Evolutionary conservation across 1,284 basidiomycete genomes (phyloP).

Genomic region (Malassezia japonica): DNA sequence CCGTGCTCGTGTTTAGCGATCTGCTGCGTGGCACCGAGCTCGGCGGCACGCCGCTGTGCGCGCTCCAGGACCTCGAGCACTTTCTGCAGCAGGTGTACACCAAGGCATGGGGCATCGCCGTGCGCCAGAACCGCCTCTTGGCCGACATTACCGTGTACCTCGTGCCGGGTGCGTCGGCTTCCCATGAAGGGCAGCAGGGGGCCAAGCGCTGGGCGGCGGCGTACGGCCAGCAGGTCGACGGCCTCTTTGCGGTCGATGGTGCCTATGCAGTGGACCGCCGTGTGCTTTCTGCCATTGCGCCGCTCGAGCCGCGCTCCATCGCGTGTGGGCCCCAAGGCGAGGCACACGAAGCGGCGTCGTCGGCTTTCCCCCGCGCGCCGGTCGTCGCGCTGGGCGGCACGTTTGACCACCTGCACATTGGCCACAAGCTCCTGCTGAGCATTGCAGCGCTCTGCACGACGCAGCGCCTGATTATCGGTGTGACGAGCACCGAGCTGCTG

Average conservation of each 20-base stretch:
- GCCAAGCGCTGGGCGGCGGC: neutral
- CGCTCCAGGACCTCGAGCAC: conserved; percentile 28
- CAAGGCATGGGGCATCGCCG: conserved; percentile 33
- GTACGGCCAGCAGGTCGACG: neutral
- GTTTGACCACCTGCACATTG: conserved; percentile 93
- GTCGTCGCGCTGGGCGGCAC: conserved; percentile 60
- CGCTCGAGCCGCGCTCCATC: too few relatives aligned
- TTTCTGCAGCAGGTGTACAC: conserved; percentile 40
- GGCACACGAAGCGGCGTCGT: neutral
- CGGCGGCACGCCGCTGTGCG: neutral
- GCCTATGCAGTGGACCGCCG: too few relatives aligned
- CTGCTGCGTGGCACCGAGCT: neutral
- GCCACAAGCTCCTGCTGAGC: conserved; percentile 91
- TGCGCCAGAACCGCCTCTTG: conserved; percentile 21
- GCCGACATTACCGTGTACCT: conserved; percentile 34
- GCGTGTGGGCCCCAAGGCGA: too few relatives aligned
- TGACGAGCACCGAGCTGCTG: conserved; percentile 67
- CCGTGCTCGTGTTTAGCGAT: conserved; percentile 18
- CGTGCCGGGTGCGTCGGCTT: conserved; percentile 8
- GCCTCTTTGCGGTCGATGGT: neutral
- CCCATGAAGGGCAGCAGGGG: neutral
- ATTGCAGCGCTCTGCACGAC: conserved; percentile 74
- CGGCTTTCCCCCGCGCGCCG: neutral
- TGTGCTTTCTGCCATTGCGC: too few relatives aligned
- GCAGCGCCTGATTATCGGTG: conserved; percentile 74